Evolutionary conservation across 768 basidiomycete species (phyloP).

Genomic region (Kockovaella imperatae): DNA sequence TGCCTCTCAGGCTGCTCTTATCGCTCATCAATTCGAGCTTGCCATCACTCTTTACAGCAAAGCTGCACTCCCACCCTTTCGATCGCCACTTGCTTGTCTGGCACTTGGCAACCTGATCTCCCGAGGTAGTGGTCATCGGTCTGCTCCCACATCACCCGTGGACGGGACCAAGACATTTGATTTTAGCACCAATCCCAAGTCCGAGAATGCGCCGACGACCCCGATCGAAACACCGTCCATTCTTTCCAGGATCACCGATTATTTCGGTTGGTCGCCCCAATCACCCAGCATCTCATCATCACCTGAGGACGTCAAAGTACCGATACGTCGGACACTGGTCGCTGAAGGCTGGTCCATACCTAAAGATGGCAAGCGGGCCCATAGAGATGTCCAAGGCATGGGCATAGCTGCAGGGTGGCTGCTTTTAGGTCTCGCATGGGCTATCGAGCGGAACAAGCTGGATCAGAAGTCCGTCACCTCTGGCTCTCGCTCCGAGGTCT

Average conservation of each 20-base stretch:
- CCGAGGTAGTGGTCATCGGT: slow-evolving; percentile 17
- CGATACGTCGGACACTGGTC: slow-evolving; percentile 12
- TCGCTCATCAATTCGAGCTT: slow-evolving; percentile 24
- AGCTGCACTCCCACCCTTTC: slow-evolving; percentile 31
- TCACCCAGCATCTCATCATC: not conserved
- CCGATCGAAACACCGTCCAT: not conserved
- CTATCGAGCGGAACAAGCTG: slow-evolving; percentile 24
- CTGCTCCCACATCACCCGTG: slow-evolving; percentile 3
- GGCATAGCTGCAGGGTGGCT: slow-evolving; percentile 35
- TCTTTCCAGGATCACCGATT: not conserved
- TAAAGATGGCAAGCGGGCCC: slow-evolving; percentile 29
- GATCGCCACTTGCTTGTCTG: slow-evolving; percentile 27
- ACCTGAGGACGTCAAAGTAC: slow-evolving; percentile 10
- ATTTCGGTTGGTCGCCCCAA: slow-evolving; percentile 1
- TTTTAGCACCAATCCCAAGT: not conserved
- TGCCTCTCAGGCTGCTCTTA: slow-evolving; percentile 23
- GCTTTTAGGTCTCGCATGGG: slow-evolving; percentile 29
- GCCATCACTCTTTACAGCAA: slow-evolving; percentile 25
- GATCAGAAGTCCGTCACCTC: too few relatives aligned
- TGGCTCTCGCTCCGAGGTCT: slow-evolving; percentile 4
- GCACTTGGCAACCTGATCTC: slow-evolving; percentile 31
- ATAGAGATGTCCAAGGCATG: slow-evolving; percentile 33
- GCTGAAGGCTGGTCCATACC: slow-evolving; percentile 29
- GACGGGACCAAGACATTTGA: not conserved
- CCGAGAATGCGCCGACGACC: not conserved